phyloP scores from a whole-genome alignment of 2,329 filamentous ascomycete genomes.

The Colletotrichum kahawae region DNA sequence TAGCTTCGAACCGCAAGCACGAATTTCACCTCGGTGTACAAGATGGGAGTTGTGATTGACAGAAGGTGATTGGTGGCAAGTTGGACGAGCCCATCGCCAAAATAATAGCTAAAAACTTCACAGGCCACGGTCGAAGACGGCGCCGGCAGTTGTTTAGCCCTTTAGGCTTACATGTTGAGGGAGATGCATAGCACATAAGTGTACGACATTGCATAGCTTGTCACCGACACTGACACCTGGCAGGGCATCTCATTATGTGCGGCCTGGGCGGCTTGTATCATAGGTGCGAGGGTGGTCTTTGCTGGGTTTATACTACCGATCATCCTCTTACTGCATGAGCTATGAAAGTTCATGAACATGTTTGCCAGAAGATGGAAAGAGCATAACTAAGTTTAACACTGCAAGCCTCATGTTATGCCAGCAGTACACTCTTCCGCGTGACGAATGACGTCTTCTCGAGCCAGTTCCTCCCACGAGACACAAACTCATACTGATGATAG shows the following conservation, averaged over 20 bases:
- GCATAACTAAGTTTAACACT: neutral
- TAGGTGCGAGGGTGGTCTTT: too few species aligned
- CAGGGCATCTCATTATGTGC: neutral
- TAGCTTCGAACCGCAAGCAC: neutral
- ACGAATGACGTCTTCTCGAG: neutral
- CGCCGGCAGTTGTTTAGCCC: neutral
- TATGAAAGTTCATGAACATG: fast-evolving
- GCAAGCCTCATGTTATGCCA: neutral
- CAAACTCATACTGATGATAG: neutral
- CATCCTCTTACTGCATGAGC: neutral
- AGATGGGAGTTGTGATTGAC: too few species aligned
- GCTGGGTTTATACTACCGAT: too few species aligned
- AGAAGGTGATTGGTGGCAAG: too few species aligned
- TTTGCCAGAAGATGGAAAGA: fast-evolving
- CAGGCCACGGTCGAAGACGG: neutral
- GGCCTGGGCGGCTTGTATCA: too few species aligned
- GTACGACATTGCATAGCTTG: neutral
- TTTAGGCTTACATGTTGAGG: neutral
- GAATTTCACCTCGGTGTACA: neutral
- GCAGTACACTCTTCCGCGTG: neutral
- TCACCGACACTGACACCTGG: neutral
- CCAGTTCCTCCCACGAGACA: neutral
- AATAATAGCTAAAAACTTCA: too few species aligned
- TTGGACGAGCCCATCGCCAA: too few species aligned
- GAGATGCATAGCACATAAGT: too few species aligned